phyloP scores from a whole-genome alignment of 208 protist species.

The Trypanosoma caninum region DNA sequence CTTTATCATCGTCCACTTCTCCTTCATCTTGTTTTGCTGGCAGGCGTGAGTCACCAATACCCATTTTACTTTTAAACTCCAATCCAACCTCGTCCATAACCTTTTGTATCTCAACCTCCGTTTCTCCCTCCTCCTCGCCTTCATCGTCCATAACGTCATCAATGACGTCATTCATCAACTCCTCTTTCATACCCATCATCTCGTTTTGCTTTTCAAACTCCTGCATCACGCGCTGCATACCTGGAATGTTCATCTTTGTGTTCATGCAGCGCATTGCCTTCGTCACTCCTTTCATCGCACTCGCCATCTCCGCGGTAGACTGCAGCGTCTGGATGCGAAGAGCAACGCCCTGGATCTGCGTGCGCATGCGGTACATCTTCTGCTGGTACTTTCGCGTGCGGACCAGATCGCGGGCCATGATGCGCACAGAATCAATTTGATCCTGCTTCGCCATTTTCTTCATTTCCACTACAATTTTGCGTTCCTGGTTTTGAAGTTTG shows the following conservation, averaged over 20 bases:
- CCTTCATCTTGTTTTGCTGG: conserved; percentile 38
- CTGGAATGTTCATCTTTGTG: conserved; percentile 95
- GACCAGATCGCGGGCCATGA: conserved; percentile 98
- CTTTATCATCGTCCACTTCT: conserved; percentile 59
- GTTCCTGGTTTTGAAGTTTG: conserved; percentile 94
- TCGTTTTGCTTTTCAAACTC: conserved; percentile 98
- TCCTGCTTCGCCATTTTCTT: conserved; percentile 95
- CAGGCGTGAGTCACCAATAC: conserved; percentile 42
- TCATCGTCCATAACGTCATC: conserved; percentile 92
- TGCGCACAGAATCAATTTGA: conserved; percentile 94
- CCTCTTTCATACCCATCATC: conserved; percentile 98
- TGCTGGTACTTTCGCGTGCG: conserved; percentile 93
- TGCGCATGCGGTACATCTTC: conserved; percentile 97
- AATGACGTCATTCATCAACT: conserved; percentile 97
- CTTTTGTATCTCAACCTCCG: conserved; percentile 87
- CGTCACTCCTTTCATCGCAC: conserved; percentile 90
- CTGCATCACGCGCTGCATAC: conserved; percentile 97
- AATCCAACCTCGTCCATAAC: conserved; percentile 91
- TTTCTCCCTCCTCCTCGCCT: conserved; percentile 90
- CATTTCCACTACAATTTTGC: conserved; percentile 96
- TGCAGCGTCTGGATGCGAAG: conserved; percentile 95
- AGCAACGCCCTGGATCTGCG: conserved; percentile 95
- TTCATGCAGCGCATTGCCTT: conserved; percentile 96
- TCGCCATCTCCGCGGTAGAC: conserved; percentile 84
- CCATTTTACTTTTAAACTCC: conserved; percentile 83